Evolutionary conservation across 2,329 filamentous ascomycete species (phyloP).

Genomic region (Fusarium fracticaudum): DNA sequence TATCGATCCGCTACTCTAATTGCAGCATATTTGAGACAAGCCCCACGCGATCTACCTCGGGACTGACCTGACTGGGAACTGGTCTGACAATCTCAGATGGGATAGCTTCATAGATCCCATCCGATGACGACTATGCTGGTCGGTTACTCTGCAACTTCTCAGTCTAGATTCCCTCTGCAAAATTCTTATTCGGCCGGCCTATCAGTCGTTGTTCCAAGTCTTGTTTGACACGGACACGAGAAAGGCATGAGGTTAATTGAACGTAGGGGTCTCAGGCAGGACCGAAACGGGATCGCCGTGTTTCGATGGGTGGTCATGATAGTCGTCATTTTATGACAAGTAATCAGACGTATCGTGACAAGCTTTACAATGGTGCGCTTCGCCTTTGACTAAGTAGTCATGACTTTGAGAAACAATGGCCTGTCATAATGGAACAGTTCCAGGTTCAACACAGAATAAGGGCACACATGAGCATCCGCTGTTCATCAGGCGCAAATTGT

Average conservation of each 20-base stretch:
- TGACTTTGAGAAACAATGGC: constrained; percentile 27
- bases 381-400: constrained; percentile 2
- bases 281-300: constrained; percentile 30
- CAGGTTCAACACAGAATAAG: constrained; percentile 12
- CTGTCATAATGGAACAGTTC: constrained; percentile 38
- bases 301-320: constrained; percentile 29
- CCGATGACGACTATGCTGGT: constrained; percentile 23
- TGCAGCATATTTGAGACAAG: constrained; percentile 17
- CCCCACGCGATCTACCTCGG: constrained; percentile 33
- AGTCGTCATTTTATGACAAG: constrained; percentile 21
- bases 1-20: constrained; percentile 8
- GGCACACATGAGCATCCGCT: constrained; percentile 30
- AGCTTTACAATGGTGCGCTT: constrained; percentile 7
- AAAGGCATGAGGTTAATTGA: constrained; percentile 36
- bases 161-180: constrained; percentile 17
- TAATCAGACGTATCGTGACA: constrained; percentile 17
- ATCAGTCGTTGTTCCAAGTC: constrained; percentile 8
- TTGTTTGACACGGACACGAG: constrained; percentile 10
- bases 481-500: constrained; percentile 21
- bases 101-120: constrained; percentile 25
- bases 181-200: constrained; percentile 3
- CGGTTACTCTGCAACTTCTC: constrained; percentile 2
- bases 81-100: constrained; percentile 30
- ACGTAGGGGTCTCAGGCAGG: constrained; percentile 21
- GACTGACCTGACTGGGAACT: constrained; percentile 20